Evolutionary conservation across 176 grass and related monocot species (phyloP).

Genomic region (Dactylis glomerata): DNA sequence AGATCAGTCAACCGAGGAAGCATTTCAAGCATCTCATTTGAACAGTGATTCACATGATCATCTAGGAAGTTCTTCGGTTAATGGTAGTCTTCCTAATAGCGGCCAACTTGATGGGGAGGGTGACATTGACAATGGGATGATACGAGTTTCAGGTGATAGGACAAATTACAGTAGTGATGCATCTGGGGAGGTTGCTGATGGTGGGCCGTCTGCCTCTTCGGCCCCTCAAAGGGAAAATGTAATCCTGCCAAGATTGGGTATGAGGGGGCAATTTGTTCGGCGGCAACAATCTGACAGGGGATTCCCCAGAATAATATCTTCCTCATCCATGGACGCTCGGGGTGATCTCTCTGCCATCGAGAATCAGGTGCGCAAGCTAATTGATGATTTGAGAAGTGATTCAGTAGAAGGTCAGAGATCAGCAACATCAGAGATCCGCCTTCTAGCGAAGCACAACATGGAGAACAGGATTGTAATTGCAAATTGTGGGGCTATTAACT

Average conservation of each 20-base stretch:
- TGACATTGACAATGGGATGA: slow-evolving; percentile 30
- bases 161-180: slow-evolving; percentile 61
- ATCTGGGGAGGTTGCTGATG: slow-evolving; percentile 54
- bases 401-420: slow-evolving; percentile 41
- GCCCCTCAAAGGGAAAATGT: slow-evolving; percentile 47
- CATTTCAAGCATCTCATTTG: slow-evolving; percentile 36
- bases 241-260: slow-evolving; percentile 36
- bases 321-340: slow-evolving; percentile 50
- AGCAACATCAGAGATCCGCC: slow-evolving; percentile 57
- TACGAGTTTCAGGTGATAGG: slow-evolving; percentile 52
- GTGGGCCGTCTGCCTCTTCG: slow-evolving; percentile 32
- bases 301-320: slow-evolving; percentile 63
- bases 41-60: slow-evolving; percentile 33
- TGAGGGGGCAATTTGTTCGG: slow-evolving; percentile 47
- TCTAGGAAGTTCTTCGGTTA: slow-evolving; percentile 26
- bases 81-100: slow-evolving; percentile 39
- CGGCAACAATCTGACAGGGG: slow-evolving; percentile 55
- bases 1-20: slow-evolving; percentile 39
- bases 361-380: slow-evolving; percentile 42
- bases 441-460: slow-evolving; percentile 68
- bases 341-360: slow-evolving; percentile 52
- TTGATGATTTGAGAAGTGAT: slow-evolving; percentile 63
- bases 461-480: slow-evolving; percentile 65
- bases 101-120: slow-evolving; percentile 37
- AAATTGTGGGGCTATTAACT: slow-evolving; percentile 59